Evolutionary conservation across 371 early-diverging fungal species (phyloP), one percentile per base, ranked within the genome.

Genomic region (Synchytrium microbalum): DNA sequence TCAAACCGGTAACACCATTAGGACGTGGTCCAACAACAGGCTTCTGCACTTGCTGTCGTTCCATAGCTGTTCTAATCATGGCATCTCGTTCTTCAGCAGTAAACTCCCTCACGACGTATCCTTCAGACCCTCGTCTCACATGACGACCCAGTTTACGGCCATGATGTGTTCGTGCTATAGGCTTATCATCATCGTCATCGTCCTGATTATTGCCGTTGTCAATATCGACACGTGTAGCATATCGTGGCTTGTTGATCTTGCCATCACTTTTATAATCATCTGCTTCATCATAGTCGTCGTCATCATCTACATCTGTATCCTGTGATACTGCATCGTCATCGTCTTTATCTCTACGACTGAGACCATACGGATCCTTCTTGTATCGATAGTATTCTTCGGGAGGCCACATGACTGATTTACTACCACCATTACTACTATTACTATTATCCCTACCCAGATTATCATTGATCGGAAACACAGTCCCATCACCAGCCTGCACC

Each of bases 401-500:
- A 38, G 85, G 85, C 85, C 85, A 85, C 54, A 68, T 58, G 54
- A 61, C 25, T 0, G 72, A 24, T 19, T 62, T 28, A n/a, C n/a
- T n/a, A n/a, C n/a, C n/a, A 27, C 61, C 68, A 0, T 32, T 25
- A 24, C 16, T 14, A n/a, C n/a, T 28, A n/a, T n/a, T n/a, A 19
- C 19, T 38, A 24, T 59, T 66, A 0, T 33, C 27, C 26, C 10
- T 23, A 72, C 55, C 69, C 76, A 59, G 72, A 28, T 75, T 75
- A 10, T 72, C 65, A 24, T 71, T 79, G 52, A 91, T 80, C 2
- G 85, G 79, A 69, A 84, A 92, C 30, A 74, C 68, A 19, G 90
- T 66, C 8, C 96, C 96, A 26, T 82, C 81, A 19, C 91, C 93
- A 0, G 65, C 54, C 72, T 84, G 81, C 1, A 62, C 70, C 60